A percentile compares a stretch with the other conserved stretches of the same genome.
Evolutionary conservation across 148 eudicot species (phyloP).

Genomic region (Rhododendron henanense): DNA sequence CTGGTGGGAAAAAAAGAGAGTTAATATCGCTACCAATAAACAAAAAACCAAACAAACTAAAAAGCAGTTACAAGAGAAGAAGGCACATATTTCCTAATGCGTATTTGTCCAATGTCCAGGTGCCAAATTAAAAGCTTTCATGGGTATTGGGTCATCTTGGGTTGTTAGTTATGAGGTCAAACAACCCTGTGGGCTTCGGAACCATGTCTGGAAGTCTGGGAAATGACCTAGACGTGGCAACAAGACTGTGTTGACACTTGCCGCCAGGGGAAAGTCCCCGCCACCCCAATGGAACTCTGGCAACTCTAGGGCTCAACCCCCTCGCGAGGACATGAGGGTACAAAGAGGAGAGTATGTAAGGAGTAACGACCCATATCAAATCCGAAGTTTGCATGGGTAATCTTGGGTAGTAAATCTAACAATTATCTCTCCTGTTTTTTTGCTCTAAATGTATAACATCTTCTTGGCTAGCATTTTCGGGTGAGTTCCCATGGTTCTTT

Average conservation of each 20-base stretch:
- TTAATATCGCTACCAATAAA: neutral
- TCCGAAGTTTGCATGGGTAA: neutral
- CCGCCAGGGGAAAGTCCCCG: neutral
- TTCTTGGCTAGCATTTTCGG: neutral
- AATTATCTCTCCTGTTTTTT: neutral
- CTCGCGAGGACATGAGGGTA: neutral
- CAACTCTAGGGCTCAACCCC: neutral
- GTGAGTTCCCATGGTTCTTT: neutral
- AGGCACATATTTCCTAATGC: neutral
- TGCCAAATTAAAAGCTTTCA: neutral
- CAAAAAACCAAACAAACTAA: neutral
- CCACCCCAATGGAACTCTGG: neutral
- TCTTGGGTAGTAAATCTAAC: neutral
- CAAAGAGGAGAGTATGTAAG: neutral
- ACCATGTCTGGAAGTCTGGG: neutral
- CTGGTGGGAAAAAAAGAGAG: slow-evolving; percentile 30
- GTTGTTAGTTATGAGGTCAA: neutral
- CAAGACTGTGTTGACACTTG: neutral
- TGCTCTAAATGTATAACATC: neutral
- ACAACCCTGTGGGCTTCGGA: neutral
- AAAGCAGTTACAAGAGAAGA: neutral
- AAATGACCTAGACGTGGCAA: neutral
- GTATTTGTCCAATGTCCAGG: neutral
- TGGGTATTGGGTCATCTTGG: neutral
- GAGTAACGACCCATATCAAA: neutral